phyloP scores from a whole-genome alignment of 169 alveolate species.

The Plasmodium gaboni region DNA sequence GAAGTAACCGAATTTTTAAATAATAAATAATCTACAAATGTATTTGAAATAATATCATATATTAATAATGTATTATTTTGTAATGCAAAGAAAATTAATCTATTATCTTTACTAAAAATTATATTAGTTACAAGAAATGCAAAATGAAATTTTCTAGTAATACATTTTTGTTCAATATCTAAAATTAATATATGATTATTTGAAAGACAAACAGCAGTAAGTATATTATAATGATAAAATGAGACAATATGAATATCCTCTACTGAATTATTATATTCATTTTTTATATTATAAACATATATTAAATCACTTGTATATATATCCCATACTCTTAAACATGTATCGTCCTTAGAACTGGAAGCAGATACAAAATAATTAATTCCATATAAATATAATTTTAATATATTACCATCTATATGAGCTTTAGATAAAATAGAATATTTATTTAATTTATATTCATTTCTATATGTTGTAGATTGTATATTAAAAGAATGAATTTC shows the following conservation, averaged over 20 bases:
- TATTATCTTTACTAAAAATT: conserved; percentile 64
- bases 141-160: conserved; percentile 50
- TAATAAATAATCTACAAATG: conserved; percentile 48
- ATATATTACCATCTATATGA: conserved; percentile 47
- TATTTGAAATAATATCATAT: conserved; percentile 65
- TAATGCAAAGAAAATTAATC: conserved; percentile 55
- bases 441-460: conserved; percentile 59
- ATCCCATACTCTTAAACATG: conserved; percentile 54
- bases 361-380: conserved; percentile 64
- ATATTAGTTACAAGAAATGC: conserved; percentile 34
- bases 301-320: conserved; percentile 45
- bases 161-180: conserved; percentile 65
- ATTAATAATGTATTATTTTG: conserved; percentile 28
- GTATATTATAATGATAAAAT: conserved; percentile 42
- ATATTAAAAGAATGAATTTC: conserved; percentile 91
- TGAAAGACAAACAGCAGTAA: conserved; percentile 58
- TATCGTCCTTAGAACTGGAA: conserved; percentile 29
- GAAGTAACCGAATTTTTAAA: conserved; percentile 29
- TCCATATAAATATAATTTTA: conserved; percentile 48
- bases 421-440: conserved; percentile 65
- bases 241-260: conserved; percentile 19
- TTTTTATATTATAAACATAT: conserved; percentile 33
- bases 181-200: conserved; percentile 32
- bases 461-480: conserved; percentile 82
- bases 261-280: background rate